These are phyloP conservation scores for Alternaria brassicae DNA, from an alignment of 2,329 filamentous ascomycete genomes.

Conservation along the genomic window DNA sequence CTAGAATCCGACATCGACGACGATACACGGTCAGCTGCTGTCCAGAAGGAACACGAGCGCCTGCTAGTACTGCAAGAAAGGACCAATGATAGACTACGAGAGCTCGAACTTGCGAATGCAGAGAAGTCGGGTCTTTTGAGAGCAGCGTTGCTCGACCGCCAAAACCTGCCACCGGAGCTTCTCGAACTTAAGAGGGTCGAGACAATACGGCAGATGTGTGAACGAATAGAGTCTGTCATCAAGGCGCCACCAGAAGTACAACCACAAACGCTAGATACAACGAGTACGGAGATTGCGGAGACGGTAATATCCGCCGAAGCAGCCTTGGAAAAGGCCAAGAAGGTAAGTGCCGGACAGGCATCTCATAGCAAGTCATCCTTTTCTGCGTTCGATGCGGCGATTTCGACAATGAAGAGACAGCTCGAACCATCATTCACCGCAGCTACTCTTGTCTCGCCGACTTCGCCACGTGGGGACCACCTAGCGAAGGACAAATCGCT, in stretches of 20 bases:
- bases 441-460: slow-evolving; percentile 31
- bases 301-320: slow-evolving; percentile 44
- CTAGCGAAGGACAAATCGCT: slow-evolving; percentile 26
- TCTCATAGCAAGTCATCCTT: slow-evolving; percentile 27
- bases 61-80: slow-evolving; percentile 45
- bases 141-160: slow-evolving; percentile 42
- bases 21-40: slow-evolving; percentile 35
- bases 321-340: slow-evolving; percentile 47
- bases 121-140: slow-evolving; percentile 46
- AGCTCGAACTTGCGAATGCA: slow-evolving; percentile 46
- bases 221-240: slow-evolving; percentile 43
- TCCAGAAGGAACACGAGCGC: slow-evolving; percentile 47
- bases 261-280: slow-evolving; percentile 39
- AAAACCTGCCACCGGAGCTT: slow-evolving; percentile 44
- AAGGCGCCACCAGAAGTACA: slow-evolving; percentile 43
- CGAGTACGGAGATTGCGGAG: slow-evolving; percentile 45
- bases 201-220: slow-evolving; percentile 41
- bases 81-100: slow-evolving; percentile 44
- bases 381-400: slow-evolving; percentile 31
- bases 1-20: slow-evolving; percentile 42
- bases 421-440: slow-evolving; percentile 32
- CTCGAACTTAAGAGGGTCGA: slow-evolving; percentile 43
- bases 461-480: slow-evolving; percentile 16
- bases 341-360: slow-evolving; percentile 46
- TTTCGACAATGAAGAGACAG: slow-evolving; percentile 28